Evolutionary conservation across 1,139 yeast species (phyloP).

Genomic region (Kurtzmaniella natalensis): DNA sequence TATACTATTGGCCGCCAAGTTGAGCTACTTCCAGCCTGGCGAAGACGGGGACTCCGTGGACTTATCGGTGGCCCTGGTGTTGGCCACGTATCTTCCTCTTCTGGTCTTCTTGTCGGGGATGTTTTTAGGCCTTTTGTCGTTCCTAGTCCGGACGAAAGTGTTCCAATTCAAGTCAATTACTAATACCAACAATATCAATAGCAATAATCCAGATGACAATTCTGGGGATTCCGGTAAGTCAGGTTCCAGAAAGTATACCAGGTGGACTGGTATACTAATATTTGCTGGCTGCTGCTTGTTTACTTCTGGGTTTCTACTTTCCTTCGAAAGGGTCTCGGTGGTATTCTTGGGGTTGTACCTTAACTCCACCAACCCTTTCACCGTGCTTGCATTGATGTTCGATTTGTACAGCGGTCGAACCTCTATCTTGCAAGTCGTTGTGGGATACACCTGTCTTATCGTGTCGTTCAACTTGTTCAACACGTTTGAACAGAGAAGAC

Average conservation of each 20-base stretch:
- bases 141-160: conserved; percentile 10
- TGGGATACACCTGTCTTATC: conserved; percentile 18
- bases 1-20: conserved; percentile 17
- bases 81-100: conserved; percentile 1
- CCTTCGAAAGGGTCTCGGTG: conserved; percentile 20
- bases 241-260: conserved; percentile 1
- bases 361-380: conserved; percentile 24
- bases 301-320: conserved; percentile 15
- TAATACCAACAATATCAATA: conserved; percentile 3
- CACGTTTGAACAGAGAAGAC: not conserved
- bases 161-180: conserved; percentile 2
- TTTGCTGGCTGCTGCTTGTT: conserved; percentile 12
- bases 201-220: not conserved
- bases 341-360: conserved; percentile 24
- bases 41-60: conserved; percentile 7
- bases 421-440: conserved; percentile 9
- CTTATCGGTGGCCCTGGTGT: not conserved
- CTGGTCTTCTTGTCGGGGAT: conserved; percentile 15
- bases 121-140: conserved; percentile 14
- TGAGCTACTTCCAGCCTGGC: conserved; percentile 3
- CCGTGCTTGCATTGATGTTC: conserved; percentile 19
- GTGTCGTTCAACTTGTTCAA: conserved; percentile 10
- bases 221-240: not conserved
- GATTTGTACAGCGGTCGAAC: conserved; percentile 16
- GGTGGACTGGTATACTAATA: conserved; percentile 11